Evolutionary conservation across 176 grass and related monocot genomes (phyloP).

Genomic region (Triticum dicoccoides): DNA sequence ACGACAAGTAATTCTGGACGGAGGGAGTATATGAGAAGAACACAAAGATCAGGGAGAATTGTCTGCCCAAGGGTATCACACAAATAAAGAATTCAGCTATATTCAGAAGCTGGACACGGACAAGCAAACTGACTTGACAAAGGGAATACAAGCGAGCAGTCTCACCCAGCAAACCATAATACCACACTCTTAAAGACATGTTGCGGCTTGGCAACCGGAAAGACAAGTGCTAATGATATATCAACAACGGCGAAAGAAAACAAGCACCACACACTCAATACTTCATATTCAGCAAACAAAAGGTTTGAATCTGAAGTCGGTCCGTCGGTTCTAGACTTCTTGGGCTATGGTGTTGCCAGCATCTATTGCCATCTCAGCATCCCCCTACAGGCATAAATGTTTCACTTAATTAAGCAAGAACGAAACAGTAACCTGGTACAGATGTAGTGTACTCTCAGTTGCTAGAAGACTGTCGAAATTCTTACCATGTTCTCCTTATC

Average conservation of each 20-base stretch:
- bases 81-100: slow-evolving; percentile 23
- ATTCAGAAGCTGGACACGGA: slow-evolving; percentile 7
- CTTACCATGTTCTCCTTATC: slow-evolving; percentile 93
- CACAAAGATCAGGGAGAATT: background rate
- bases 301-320: slow-evolving; percentile 65
- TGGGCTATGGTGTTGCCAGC: slow-evolving; percentile 27
- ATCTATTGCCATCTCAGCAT: slow-evolving; percentile 29
- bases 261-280: slow-evolving; percentile 38
- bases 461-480: background rate
- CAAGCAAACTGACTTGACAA: slow-evolving; percentile 16
- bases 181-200: background rate
- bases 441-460: background rate
- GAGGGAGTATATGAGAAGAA: background rate
- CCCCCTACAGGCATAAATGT: slow-evolving; percentile 39
- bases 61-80: background rate
- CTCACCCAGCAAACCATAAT: slow-evolving; percentile 26
- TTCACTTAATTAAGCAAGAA: background rate
- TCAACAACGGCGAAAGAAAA: slow-evolving; percentile 21
- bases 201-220: background rate
- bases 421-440: background rate
- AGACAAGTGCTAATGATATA: slow-evolving; percentile 25
- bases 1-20: no score
- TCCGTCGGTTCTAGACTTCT: slow-evolving; percentile 32
- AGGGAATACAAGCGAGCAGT: slow-evolving; percentile 11
- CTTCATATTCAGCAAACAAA: slow-evolving; percentile 71